phyloP scores from a whole-genome alignment of 2,329 filamentous ascomycete genomes.

The Emericellopsis atlantica region DNA sequence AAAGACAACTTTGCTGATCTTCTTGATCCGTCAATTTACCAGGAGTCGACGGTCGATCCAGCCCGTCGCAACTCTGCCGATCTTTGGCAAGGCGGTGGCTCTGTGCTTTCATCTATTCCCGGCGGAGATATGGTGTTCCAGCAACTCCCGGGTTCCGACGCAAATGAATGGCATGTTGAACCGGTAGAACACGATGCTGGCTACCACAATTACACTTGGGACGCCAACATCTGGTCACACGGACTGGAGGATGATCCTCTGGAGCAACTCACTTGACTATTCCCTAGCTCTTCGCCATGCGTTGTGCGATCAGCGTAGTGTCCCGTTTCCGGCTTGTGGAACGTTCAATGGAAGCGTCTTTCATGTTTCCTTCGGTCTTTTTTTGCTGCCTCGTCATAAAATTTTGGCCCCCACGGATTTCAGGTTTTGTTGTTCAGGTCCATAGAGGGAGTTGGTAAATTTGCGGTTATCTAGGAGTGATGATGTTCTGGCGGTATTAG shows the following conservation, averaged over 20 bases:
- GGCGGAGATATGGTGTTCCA: not conserved
- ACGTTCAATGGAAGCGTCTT: no score
- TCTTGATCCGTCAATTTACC: not conserved
- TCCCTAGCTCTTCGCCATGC: no score
- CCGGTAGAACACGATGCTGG: not conserved
- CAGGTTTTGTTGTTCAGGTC: no score
- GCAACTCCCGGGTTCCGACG: not conserved
- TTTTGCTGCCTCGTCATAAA: no score
- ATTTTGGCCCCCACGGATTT: no score
- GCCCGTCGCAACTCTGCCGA: not conserved
- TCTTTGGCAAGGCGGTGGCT: not conserved
- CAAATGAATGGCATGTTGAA: constrained; percentile 1
- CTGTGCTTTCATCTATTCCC: constrained; percentile 1
- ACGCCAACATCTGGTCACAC: not conserved
- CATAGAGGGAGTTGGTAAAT: no score
- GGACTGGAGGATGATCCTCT: not conserved
- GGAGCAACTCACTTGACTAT: no score
- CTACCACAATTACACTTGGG: not conserved
- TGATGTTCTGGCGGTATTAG: no score
- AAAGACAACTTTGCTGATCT: not conserved
- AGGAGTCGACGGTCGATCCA: not conserved
- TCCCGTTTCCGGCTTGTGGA: no score
- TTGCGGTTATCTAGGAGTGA: no score
- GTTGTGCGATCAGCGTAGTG: no score
- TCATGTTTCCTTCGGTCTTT: no score